phyloP scores from a whole-genome alignment of 148 eudicot species.

The Dysphania ambrosioides region DNA sequence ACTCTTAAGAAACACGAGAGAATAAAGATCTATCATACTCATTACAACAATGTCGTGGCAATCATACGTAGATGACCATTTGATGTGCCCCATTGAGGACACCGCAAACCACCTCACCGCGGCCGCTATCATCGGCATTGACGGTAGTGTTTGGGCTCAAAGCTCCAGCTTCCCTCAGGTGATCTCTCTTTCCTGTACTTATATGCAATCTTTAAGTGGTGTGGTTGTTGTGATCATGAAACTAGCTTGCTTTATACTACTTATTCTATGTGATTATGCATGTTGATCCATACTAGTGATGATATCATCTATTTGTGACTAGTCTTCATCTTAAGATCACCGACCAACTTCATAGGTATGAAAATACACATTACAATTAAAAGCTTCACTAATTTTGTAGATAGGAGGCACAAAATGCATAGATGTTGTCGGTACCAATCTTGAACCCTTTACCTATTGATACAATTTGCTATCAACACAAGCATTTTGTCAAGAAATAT shows the following conservation, averaged over 20 bases:
- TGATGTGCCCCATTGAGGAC: slow-evolving; percentile 56
- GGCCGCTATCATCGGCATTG: slow-evolving; percentile 49
- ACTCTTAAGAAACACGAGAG: no score
- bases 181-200: neutral
- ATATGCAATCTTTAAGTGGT: neutral
- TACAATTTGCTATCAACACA: no score
- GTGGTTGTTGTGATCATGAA: neutral
- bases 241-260: no score
- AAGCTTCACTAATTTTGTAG: no score
- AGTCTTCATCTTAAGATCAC: neutral
- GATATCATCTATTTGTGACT: neutral
- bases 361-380: no score
- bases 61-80: slow-evolving; percentile 46
- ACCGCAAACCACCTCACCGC: slow-evolving; percentile 39
- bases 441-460: no score
- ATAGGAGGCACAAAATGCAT: no score
- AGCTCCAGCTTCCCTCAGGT: slow-evolving; percentile 50
- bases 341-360: neutral
- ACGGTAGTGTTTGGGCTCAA: slow-evolving; percentile 52
- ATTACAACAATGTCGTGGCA: slow-evolving; percentile 51
- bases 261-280: neutral
- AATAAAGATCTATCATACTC: neutral
- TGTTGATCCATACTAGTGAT: neutral
- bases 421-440: no score
- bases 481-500: no score